Evolutionary conservation across 495 filamentous ascomycete species (phyloP).

Genomic region (Cercophora newfieldiana): DNA sequence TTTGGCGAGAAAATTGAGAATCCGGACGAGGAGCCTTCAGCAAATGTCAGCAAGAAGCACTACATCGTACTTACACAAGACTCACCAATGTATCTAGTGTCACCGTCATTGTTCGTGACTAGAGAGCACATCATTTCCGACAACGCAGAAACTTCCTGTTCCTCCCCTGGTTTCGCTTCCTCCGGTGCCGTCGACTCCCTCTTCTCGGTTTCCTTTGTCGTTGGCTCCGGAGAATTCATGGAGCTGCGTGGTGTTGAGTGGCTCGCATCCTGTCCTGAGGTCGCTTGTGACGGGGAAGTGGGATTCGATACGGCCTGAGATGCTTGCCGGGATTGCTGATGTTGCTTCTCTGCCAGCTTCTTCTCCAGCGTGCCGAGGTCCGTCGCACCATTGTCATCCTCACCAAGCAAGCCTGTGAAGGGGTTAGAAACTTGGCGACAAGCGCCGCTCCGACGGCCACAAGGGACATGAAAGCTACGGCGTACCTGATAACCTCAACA

Average conservation of each 20-base stretch:
- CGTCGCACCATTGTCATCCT: conserved; percentile 82
- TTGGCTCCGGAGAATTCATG: conserved; percentile 60
- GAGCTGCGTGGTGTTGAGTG: conserved; percentile 60
- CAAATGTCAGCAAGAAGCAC: conserved; percentile 9
- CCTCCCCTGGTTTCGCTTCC: conserved; percentile 51
- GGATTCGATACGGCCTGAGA: conserved; percentile 47
- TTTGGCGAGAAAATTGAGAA: conserved; percentile 96
- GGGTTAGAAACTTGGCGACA: conserved; percentile 16
- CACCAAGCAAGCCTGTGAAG: conserved; percentile 63
- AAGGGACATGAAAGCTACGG: neutral
- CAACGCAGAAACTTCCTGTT: conserved; percentile 86
- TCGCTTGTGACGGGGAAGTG: conserved; percentile 46
- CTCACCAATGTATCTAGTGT: conserved; percentile 94
- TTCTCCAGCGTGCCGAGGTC: conserved; percentile 88
- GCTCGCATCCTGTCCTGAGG: conserved; percentile 46
- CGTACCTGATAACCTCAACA: conserved; percentile 78
- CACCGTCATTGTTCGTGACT: conserved; percentile 95
- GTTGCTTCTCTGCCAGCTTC: conserved; percentile 67
- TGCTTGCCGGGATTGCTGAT: conserved; percentile 46
- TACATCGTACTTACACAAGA: neutral
- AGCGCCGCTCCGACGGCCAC: neutral
- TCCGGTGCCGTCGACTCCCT: conserved; percentile 34
- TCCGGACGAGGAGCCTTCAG: conserved; percentile 91
- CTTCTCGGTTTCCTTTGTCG: conserved; percentile 50
- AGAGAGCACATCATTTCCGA: conserved; percentile 99